Evolutionary conservation across 2,329 filamentous ascomycete species (phyloP), one percentile per base, ranked within the genome.

Genomic region (Hypoxylon sp.): DNA sequence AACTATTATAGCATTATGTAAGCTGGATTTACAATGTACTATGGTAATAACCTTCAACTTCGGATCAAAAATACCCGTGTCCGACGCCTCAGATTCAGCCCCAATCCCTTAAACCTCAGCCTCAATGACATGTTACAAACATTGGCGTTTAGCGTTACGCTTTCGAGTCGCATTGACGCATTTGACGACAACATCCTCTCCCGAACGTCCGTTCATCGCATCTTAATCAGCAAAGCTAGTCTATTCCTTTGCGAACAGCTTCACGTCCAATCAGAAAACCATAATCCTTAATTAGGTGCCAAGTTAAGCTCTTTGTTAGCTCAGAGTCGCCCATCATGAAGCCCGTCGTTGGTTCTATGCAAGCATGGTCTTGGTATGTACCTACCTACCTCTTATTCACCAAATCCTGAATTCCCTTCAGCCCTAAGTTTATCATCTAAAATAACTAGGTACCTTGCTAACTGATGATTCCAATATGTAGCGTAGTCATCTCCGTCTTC

Each of bases 311-410:
- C 25, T 44, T 34, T 17, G 32, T 36, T 17, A 25, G 26, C 30
- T 15, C 41, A 50, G 50, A 41, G 57, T 60, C 63, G 63, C 73
- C 55, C 78, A 83, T 67, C 69, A 97, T 97, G 92, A 97, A 97
- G 87, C 92, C 93, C 63, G 79, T 97, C 70, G 90, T 97, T 65
- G 89, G 90, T 69, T 87, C 91, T 62, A 83, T 92, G 77, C 92
- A 96, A 77, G 93, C 92, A 68, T 97, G 92, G 91, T 90, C 87
- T 78, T 96, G 92, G 92, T 97, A 79, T 69, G 84, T 72, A 51
- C 36, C 41, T 32, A 37, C 29, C 50, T 46, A 42, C 20, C 27
- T 27, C 15, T 17, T 16, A 23, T 21, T 12, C 5, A 23, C 19
- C 12, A 17, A 3, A 20, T 7, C n/a, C n/a, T n/a, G n/a, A n/a